Evolutionary conservation across 23 red algal species (phyloP), one percentile per base, ranked within the genome.

Genomic region (Gracilaria gracilis): DNA sequence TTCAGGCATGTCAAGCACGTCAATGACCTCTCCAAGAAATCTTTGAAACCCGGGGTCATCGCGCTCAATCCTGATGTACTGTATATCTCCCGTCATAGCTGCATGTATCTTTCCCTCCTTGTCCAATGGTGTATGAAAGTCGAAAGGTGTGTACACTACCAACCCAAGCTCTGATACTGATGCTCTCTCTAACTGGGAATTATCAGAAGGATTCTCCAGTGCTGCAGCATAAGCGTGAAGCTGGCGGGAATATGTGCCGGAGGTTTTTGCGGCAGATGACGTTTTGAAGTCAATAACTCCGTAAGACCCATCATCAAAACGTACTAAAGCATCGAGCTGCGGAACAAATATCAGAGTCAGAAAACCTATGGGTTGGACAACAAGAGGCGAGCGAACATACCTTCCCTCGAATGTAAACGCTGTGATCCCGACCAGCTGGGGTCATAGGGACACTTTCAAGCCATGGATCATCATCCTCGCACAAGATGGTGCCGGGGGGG

Each of bases 231-330:
- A 98, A n/a, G 96, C 96, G 67, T 98, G 96, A 29, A 98, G 84
- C 51, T 98, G 96, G 35, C 96, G 91, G 7, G 75, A 48, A 80
- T 98, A 98, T 24, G 53, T 71, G 9, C 36, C 6, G 1, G 84
- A 72, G 9, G 75, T 71, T 42, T 80, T 75, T 67, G 67, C 33
- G 8, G 61, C 76, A 9, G 67, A 73, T 15, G 92, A 95, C 44
- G 91, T 98, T 55, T 98, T 98, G 27, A 98, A 98, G 71, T 98
- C 96, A 76, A 98, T 92, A 14, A 98, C 64, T 3, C 92, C 91
- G 51, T 75, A 92, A 39, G 91, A 84, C 33, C 84, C 96, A 38
- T 98, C 91, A 34, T 92, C 89, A 57, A 91, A 87, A 14, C 62
- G 87, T 25, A 98, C 88, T 9, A 95, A 57, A 79, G 86, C 91